A percentile compares a stretch with the other conserved stretches of the same genome.
Conservation (phyloP, 371 early-diverging fungal species). For the Sporodiniella umbellata region DNA sequence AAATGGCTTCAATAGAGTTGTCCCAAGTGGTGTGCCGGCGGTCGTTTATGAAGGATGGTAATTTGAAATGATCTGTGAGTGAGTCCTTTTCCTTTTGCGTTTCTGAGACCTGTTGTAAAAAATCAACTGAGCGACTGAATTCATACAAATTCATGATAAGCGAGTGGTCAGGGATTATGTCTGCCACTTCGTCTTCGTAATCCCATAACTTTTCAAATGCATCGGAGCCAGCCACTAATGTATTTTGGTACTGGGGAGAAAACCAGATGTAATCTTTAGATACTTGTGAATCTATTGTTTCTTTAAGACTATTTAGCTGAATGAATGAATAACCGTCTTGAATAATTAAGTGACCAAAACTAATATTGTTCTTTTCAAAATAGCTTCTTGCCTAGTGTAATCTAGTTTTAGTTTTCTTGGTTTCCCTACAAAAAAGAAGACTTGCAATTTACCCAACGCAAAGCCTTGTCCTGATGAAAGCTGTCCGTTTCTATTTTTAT, state of each 20-base stretch:
- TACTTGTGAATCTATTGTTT: conserved; percentile 11
- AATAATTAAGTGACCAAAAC: conserved; percentile 36
- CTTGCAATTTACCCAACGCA: conserved; percentile 33
- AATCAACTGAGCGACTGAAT: conserved; percentile 19
- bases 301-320: conserved; percentile 22
- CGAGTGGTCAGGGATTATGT: conserved; percentile 6
- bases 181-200: conserved; percentile 1
- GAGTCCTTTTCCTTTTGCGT: conserved; percentile 9
- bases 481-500: conserved; percentile 16
- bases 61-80: neutral
- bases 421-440: neutral
- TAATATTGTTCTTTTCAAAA: conserved; percentile 20
- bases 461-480: conserved; percentile 30
- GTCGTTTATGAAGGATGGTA: conserved; percentile 24
- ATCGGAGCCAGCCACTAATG: conserved; percentile 20
- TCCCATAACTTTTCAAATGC: conserved; percentile 14
- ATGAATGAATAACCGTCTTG: conserved; percentile 35
- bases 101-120: conserved; percentile 9
- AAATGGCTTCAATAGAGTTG: conserved; percentile 29
- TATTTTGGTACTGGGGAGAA: conserved; percentile 9
- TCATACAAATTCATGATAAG: conserved; percentile 26
- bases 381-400: conserved; percentile 4
- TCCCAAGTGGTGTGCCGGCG: conserved; percentile 23
- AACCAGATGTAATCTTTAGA: conserved; percentile 28
- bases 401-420: neutral